phyloP scores from a whole-genome alignment of 1,284 basidiomycete species.

The Meira miltonrushii region DNA sequence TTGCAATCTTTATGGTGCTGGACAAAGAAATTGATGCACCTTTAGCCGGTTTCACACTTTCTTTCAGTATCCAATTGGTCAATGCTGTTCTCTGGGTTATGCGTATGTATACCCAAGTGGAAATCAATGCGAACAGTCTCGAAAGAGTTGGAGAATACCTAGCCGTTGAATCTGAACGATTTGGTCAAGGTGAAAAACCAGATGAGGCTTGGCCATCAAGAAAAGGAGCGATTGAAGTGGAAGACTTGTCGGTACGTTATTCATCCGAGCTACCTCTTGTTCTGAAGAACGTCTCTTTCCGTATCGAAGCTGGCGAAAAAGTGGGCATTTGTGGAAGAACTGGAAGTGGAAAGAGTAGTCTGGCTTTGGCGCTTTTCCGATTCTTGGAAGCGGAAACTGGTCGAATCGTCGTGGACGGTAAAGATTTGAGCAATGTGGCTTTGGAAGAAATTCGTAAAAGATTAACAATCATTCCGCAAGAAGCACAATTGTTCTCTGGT shows the following conservation, averaged over 20 bases:
- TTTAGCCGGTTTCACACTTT: constrained; percentile 42
- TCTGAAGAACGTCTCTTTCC: constrained; percentile 42
- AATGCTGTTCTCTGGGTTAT: constrained; percentile 60
- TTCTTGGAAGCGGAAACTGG: constrained; percentile 80
- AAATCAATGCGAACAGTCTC: constrained; percentile 53
- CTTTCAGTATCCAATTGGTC: constrained; percentile 56
- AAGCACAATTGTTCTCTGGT: constrained; percentile 57
- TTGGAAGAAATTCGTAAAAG: constrained; percentile 76
- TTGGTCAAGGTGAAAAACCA: constrained; percentile 34
- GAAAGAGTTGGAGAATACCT: constrained; percentile 52
- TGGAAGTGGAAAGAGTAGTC: constrained; percentile 78
- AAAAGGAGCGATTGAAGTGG: constrained; percentile 42
- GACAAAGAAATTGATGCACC: constrained; percentile 47
- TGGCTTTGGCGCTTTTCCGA: constrained; percentile 89
- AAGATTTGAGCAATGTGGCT: constrained; percentile 81
- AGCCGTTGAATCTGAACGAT: constrained; percentile 33
- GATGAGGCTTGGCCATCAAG: constrained; percentile 52
- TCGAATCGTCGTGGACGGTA: constrained; percentile 75
- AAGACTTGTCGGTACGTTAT: constrained; percentile 49
- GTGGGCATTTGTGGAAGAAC: constrained; percentile 60
- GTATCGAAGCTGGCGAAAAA: constrained; percentile 47
- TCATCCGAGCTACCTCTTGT: constrained; percentile 49
- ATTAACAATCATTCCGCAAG: constrained; percentile 84
- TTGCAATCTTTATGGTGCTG: constrained; percentile 59
- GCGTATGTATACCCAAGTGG: constrained; percentile 44